Evolutionary conservation across 352 stramenopile species (phyloP).

Genomic region (Phytophthora sp.): DNA sequence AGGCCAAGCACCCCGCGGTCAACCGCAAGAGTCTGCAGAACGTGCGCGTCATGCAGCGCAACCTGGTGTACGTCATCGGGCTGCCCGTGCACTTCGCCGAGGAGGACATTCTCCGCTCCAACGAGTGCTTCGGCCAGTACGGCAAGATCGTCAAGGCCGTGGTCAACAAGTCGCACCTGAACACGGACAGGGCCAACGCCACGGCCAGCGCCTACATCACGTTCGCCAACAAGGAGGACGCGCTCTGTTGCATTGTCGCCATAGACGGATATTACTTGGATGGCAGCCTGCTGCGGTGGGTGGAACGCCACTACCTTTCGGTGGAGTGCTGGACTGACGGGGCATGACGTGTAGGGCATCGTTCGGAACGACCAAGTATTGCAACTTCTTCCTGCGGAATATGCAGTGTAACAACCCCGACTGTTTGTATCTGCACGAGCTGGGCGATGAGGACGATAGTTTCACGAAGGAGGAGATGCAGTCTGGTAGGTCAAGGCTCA

Average conservation of each 20-base stretch:
- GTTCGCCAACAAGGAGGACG: constrained; percentile 91
- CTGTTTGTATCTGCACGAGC: constrained; percentile 94
- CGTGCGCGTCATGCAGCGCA: constrained; percentile 93
- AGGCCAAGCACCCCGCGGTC: constrained; percentile 41
- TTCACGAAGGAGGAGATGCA: constrained; percentile 97
- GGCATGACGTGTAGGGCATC: constrained; percentile 64
- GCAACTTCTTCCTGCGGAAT: constrained; percentile 93
- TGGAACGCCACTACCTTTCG: not conserved
- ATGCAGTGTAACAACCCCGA: constrained; percentile 94
- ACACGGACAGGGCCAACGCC: constrained; percentile 67
- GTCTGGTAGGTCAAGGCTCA: constrained; percentile 44
- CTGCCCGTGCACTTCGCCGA: constrained; percentile 86
- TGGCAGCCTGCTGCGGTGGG: constrained; percentile 68
- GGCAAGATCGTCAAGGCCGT: constrained; percentile 94
- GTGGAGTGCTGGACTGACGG: not conserved
- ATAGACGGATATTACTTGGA: constrained; percentile 93
- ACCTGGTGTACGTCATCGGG: constrained; percentile 95
- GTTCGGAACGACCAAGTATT: constrained; percentile 97
- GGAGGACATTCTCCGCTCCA: constrained; percentile 82
- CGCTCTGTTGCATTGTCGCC: constrained; percentile 89
- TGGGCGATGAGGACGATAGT: constrained; percentile 92
- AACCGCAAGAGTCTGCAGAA: constrained; percentile 89
- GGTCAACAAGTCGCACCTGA: constrained; percentile 89
- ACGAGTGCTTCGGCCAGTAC: constrained; percentile 94
- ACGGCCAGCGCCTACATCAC: constrained; percentile 94